Evolutionary conservation across 208 protist genomes (phyloP).

Genomic region (Trypanosoma rangeli): DNA sequence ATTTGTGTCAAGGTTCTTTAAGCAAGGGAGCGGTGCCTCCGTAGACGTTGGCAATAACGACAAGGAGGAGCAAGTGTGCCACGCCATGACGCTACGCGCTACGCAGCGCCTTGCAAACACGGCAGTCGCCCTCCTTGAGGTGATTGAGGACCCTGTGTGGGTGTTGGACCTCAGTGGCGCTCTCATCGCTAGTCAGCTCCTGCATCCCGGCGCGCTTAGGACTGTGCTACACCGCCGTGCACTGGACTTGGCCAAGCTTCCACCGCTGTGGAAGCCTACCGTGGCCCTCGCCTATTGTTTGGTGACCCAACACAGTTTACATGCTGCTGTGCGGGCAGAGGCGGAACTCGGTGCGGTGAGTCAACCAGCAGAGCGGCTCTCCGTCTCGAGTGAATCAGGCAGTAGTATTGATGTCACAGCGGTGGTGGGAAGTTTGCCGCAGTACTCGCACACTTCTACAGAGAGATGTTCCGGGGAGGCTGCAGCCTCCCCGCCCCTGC

Average conservation of each 20-base stretch:
- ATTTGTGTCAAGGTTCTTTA: conserved; percentile 4
- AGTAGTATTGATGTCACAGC: too few relatives aligned
- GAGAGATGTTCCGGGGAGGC: neutral
- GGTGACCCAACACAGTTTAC: conserved; percentile 12
- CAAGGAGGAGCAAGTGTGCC: neutral
- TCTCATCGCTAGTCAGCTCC: conserved; percentile 13
- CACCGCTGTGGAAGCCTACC: conserved; percentile 8
- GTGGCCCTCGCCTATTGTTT: conserved; percentile 25
- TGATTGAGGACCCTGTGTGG: conserved; percentile 27
- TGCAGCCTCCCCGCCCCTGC: neutral
- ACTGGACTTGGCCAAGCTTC: conserved; percentile 3
- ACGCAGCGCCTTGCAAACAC: conserved; percentile 12
- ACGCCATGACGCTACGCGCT: conserved; percentile 1
- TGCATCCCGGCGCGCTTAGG: neutral
- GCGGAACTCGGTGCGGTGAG: too few relatives aligned
- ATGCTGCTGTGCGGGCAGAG: neutral
- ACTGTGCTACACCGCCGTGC: conserved; percentile 8
- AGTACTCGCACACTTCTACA: neutral
- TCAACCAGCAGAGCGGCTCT: too few relatives aligned
- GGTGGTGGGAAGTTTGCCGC: too few relatives aligned
- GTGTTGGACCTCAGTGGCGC: neutral
- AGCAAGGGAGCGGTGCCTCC: neutral
- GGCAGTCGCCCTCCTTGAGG: conserved; percentile 19
- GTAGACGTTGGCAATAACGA: neutral
- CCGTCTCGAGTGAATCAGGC: too few relatives aligned